Evolutionary conservation across 495 filamentous ascomycete species (phyloP), one percentile per base, ranked within the genome.

Genomic region (Xylaria intraflava): DNA sequence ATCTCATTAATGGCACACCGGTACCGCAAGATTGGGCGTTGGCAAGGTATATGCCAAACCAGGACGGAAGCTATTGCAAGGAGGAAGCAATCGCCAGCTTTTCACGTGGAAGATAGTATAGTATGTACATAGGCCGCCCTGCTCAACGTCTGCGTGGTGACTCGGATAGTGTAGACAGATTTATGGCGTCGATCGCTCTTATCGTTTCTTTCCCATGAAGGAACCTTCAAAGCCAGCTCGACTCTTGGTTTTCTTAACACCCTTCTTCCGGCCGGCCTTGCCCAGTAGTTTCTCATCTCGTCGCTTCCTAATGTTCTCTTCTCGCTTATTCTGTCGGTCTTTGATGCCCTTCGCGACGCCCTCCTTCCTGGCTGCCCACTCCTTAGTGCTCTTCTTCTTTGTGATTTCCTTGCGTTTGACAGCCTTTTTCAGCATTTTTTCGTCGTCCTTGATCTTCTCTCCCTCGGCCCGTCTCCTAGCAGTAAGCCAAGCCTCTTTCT

Each of bases 401-500:
- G 78, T 72, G 57, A 83, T 84, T 65, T 95, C 89, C 71, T 94
- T 90, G 56, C 92, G 83, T 79, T 96, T 96, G 53, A 96, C 72
- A 1, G 90, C 89, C 77, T 96, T 96, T 80, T 94, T 94, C 11
- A 98, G 79, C 30, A 97, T 66, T n/a, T 78, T 82, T 47, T 87
- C 87, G 65, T 95, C 88, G 56, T 97, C 90, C 53, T 83, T 78
- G n/a, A 96, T 83, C 60, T 90, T 89, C 65, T 96, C 90, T 24
- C 93, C 89, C 57, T 92, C 87, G 3, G 87, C 89, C 23, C 87
- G 84, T 68, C 91, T 88, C 69, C 89, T 83, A 6, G 92, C 93
- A 46, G 90, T 92, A 52, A 94, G 76, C 93, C 93, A 98, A 45
- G 83, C 69, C 63, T 98, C 92, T 72, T 96, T 96, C 70, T 96